These are phyloP conservation scores for Fagus crenata DNA, from an alignment of 306 rosid genomes.

Conservation along the genomic window DNA sequence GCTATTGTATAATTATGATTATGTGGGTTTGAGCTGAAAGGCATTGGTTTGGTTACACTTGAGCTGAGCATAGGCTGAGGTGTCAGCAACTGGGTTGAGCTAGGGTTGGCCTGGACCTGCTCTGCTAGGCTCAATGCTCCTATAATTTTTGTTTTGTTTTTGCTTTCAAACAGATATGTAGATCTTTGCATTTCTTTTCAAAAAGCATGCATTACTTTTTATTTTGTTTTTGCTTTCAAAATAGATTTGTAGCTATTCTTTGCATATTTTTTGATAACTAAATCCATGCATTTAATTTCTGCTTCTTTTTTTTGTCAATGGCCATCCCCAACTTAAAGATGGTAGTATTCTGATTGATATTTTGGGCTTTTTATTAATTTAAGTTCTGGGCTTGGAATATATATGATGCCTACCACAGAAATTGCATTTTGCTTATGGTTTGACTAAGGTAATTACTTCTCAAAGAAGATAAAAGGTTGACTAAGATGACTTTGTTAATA, in stretches of 20 bases:
- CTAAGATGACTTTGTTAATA: not conserved
- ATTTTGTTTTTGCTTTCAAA: not conserved
- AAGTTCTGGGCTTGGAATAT: not conserved
- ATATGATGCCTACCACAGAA: not conserved
- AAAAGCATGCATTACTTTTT: not conserved
- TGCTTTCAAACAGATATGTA: not conserved
- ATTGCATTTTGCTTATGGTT: not conserved
- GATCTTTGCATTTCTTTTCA: not conserved
- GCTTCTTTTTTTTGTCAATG: too few relatives aligned
- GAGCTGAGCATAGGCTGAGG: not conserved
- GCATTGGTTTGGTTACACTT: slow-evolving; percentile 15
- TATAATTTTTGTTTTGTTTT: not conserved
- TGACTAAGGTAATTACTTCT: slow-evolving; percentile 3
- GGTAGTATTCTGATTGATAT: not conserved
- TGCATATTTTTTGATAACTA: too few relatives aligned
- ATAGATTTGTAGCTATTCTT: too few relatives aligned
- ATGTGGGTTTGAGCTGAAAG: slow-evolving; percentile 6
- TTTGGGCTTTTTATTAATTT: not conserved
- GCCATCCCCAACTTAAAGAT: not conserved
- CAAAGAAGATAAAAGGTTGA: not conserved
- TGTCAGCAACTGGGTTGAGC: not conserved
- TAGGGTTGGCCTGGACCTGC: not conserved
- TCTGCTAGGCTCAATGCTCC: not conserved
- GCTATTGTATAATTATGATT: slow-evolving; percentile 7
- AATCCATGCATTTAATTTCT: too few relatives aligned